phyloP scores from a whole-genome alignment of 331 rosid species.

The Malus hybrid region DNA sequence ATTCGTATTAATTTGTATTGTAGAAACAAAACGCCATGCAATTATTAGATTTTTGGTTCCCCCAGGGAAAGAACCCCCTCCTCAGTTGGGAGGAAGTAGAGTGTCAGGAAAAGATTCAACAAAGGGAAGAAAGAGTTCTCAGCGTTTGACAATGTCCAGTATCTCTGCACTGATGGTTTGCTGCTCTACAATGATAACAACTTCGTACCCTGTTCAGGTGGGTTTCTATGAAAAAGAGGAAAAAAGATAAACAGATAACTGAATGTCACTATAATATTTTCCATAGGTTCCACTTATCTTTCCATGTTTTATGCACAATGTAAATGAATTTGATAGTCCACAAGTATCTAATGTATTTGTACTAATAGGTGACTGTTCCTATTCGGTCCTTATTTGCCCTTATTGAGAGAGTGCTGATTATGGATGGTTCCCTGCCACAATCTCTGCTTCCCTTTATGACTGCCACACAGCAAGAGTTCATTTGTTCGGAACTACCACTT shows the following conservation, averaged over 20 bases:
- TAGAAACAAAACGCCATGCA: constrained; percentile 45
- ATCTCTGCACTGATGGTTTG: constrained; percentile 58
- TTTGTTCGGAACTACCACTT: constrained; percentile 87
- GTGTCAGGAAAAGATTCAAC: constrained; percentile 30
- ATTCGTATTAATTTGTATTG: constrained; percentile 11
- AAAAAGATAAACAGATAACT: neutral
- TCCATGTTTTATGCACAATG: neutral
- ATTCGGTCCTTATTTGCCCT: constrained; percentile 48
- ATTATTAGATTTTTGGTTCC: constrained; percentile 43
- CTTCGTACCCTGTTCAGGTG: constrained; percentile 74
- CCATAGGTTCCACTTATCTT: neutral
- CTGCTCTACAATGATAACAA: constrained; percentile 72
- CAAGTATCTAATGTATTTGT: constrained; percentile 2
- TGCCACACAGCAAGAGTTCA: constrained; percentile 63
- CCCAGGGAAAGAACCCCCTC: constrained; percentile 57
- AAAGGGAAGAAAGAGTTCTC: constrained; percentile 35
- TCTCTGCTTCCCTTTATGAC: constrained; percentile 59
- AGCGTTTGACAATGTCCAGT: constrained; percentile 30
- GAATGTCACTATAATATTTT: neutral
- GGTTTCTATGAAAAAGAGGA: neutral
- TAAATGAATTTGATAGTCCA: constrained; percentile 2
- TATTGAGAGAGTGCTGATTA: constrained; percentile 65
- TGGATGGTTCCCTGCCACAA: constrained; percentile 69
- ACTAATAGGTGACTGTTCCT: constrained; percentile 64
- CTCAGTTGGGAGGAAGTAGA: constrained; percentile 49